Evolutionary conservation across 768 basidiomycete species (phyloP).

Genomic region (Agaricus bisporus): DNA sequence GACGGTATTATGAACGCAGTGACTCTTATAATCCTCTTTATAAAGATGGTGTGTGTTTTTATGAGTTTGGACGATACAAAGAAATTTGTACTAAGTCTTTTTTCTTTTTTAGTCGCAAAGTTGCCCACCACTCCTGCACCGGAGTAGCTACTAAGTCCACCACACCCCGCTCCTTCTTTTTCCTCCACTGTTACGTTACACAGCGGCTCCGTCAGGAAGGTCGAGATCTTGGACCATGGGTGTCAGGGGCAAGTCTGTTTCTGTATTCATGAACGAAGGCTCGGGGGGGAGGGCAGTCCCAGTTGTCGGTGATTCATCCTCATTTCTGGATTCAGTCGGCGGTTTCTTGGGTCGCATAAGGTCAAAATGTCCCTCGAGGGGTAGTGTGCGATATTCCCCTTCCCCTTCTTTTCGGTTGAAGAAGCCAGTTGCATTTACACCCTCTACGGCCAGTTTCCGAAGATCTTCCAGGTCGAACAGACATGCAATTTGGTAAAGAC

Average conservation of each 20-base stretch:
- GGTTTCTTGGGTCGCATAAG: constrained; percentile 57
- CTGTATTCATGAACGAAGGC: neutral
- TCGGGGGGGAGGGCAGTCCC: constrained; percentile 15
- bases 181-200: too few species aligned
- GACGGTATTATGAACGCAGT: too few species aligned
- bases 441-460: constrained; percentile 54
- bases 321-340: constrained; percentile 9
- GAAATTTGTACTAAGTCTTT: too few species aligned
- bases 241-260: constrained; percentile 27
- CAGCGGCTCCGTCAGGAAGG: constrained; percentile 25
- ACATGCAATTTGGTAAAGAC: constrained; percentile 96
- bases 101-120: too few species aligned
- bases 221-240: constrained; percentile 26
- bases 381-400: constrained; percentile 76
- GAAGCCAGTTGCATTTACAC: constrained; percentile 31
- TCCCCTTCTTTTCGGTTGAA: constrained; percentile 30
- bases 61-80: too few species aligned
- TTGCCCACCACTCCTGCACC: too few species aligned
- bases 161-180: too few species aligned
- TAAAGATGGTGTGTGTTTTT: too few species aligned
- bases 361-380: constrained; percentile 84
- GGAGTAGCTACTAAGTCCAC: too few species aligned
- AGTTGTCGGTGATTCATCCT: constrained; percentile 8
- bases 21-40: too few species aligned
- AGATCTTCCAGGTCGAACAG: constrained; percentile 70